Evolutionary conservation across 352 stramenopile genomes (phyloP).

Genomic region (Halophytophthora polymorphica): DNA sequence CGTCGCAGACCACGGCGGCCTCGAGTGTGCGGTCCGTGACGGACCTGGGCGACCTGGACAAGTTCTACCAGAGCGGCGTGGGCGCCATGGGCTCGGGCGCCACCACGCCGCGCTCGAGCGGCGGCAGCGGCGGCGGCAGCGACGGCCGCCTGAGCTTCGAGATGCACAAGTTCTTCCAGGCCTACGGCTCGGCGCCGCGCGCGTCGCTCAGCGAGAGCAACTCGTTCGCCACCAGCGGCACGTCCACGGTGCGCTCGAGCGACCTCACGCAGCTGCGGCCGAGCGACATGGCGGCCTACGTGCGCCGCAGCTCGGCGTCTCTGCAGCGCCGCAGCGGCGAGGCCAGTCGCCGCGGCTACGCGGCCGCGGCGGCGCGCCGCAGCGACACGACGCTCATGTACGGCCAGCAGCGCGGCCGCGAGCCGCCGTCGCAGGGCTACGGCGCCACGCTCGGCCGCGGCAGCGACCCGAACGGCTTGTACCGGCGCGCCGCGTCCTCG

Average conservation of each 20-base stretch:
- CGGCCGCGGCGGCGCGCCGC: constrained; percentile 14
- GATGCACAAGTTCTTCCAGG: constrained; percentile 71
- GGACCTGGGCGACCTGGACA: constrained; percentile 78
- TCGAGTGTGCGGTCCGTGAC: constrained; percentile 67
- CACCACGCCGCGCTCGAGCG: constrained; percentile 32
- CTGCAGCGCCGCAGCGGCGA: constrained; percentile 11
- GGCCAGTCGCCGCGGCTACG: constrained; percentile 5
- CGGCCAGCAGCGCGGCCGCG: constrained; percentile 18
- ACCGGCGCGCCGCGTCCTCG: constrained; percentile 29
- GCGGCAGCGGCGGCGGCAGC: constrained; percentile 28
- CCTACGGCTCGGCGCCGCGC: constrained; percentile 40
- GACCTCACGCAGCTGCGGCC: constrained; percentile 40
- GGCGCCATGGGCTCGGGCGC: constrained; percentile 17
- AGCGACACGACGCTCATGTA: constrained; percentile 36
- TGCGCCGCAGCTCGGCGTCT: constrained; percentile 34
- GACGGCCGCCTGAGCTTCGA: constrained; percentile 52
- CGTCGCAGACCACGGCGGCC: constrained; percentile 59
- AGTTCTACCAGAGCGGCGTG: constrained; percentile 60
- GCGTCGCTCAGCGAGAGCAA: constrained; percentile 34
- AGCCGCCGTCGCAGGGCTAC: constrained; percentile 14
- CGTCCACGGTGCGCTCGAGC: constrained; percentile 48
- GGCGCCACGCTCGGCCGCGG: constrained; percentile 30
- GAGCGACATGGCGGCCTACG: constrained; percentile 27
- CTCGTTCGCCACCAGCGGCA: constrained; percentile 43
- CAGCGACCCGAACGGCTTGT: constrained; percentile 50